Conservation (phyloP, 2,329 filamentous ascomycete genomes). For the Trichoderma afroharzianum region DNA sequence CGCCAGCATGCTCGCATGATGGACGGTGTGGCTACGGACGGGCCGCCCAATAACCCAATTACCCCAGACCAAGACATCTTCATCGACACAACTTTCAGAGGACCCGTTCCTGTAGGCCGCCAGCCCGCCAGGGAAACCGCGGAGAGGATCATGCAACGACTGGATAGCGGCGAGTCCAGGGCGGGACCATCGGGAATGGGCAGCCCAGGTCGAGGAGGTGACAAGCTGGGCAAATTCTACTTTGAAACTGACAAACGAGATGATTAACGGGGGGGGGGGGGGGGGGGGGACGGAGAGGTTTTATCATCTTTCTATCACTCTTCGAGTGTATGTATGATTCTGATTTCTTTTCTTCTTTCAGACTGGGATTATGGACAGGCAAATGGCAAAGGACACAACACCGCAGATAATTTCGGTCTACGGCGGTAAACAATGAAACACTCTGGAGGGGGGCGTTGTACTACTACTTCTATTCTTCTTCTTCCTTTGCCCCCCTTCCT, state of each 20-base stretch:
- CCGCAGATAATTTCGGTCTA: neutral
- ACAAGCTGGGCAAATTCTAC: slow-evolving; percentile 55
- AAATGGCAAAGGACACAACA: neutral
- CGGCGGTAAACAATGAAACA: neutral
- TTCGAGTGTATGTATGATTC: neutral
- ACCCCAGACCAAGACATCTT: slow-evolving; percentile 51
- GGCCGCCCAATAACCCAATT: slow-evolving; percentile 42
- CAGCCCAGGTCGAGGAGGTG: slow-evolving; percentile 42
- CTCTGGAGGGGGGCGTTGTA: neutral
- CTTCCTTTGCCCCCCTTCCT: neutral
- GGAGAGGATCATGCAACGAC: slow-evolving; percentile 59
- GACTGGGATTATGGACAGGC: neutral
- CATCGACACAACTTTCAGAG: slow-evolving; percentile 61
- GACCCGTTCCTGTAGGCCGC: slow-evolving; percentile 46
- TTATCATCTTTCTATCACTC: neutral
- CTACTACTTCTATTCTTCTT: neutral
- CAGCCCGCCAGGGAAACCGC: slow-evolving; percentile 50
- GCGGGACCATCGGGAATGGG: slow-evolving; percentile 38
- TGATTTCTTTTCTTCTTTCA: neutral
- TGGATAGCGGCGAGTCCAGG: slow-evolving; percentile 49
- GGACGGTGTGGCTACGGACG: slow-evolving; percentile 61
- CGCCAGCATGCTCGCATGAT: slow-evolving; percentile 61
- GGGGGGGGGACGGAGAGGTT: neutral
- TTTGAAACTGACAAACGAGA: slow-evolving; percentile 49
- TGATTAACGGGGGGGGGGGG: neutral